A percentile compares a stretch with the other conserved stretches of the same genome.
Conservation (phyloP, 345 rosid genomes). For the Eucalyptus erythrocorys region DNA sequence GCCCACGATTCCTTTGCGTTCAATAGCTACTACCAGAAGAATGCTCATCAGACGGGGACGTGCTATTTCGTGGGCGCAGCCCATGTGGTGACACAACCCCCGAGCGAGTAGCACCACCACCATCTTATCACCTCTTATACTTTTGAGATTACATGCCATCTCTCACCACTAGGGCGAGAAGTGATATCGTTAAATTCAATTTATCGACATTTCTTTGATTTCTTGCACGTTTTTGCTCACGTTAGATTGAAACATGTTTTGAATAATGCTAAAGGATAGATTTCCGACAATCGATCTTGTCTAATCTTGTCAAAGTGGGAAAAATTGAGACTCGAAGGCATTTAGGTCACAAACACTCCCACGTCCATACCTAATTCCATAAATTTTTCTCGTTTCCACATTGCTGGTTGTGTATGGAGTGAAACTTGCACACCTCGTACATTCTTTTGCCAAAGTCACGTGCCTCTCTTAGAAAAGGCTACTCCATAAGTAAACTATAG, state of each 20-base stretch:
- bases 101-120: constrained; percentile 16
- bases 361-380: not conserved
- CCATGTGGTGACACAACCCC: constrained; percentile 49
- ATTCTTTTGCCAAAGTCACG: not conserved
- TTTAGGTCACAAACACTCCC: not conserved
- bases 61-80: constrained; percentile 69
- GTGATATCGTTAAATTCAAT: not conserved
- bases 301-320: not conserved
- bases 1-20: constrained; percentile 90
- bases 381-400: not conserved
- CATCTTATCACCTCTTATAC: not conserved
- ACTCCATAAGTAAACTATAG: not conserved
- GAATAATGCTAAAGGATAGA: not conserved
- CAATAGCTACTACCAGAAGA: constrained; percentile 81
- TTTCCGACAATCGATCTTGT: not conserved
- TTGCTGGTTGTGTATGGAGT: not conserved
- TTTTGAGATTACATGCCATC: not conserved
- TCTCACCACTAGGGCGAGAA: not conserved
- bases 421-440: not conserved
- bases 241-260: not conserved
- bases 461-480: not conserved
- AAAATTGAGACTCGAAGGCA: not conserved
- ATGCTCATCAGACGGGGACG: constrained; percentile 45
- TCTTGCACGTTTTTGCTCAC: not conserved
- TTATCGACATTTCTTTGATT: not conserved